A percentile compares a stretch with the other conserved stretches of the same genome.
These are phyloP conservation scores for Ciborinia camelliae DNA, from an alignment of 2,329 filamentous ascomycete species.

Conservation along the genomic window DNA sequence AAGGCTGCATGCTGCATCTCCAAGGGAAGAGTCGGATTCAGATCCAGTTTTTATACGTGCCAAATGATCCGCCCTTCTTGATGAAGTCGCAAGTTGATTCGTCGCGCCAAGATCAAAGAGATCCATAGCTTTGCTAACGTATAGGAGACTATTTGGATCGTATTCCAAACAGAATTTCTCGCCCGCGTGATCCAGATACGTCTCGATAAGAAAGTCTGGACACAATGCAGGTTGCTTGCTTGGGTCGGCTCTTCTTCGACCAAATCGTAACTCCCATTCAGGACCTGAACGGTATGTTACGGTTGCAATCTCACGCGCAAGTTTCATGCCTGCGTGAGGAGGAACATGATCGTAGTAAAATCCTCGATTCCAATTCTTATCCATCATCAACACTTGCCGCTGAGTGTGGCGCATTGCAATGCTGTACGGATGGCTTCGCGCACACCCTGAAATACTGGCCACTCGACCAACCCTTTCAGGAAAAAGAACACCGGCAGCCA, in stretches of 20 bases:
- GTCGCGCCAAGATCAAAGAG: slow-evolving; percentile 83
- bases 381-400: slow-evolving; percentile 97
- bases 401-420: slow-evolving; percentile 99
- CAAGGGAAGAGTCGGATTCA: slow-evolving; percentile 31
- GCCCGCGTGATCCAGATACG: slow-evolving; percentile 94
- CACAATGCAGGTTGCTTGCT: slow-evolving; percentile 88
- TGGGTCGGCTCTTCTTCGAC: slow-evolving; percentile 78
- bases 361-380: slow-evolving; percentile 92
- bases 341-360: slow-evolving; percentile 89
- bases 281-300: slow-evolving; percentile 95
- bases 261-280: slow-evolving; percentile 96
- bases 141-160: slow-evolving; percentile 90
- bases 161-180: slow-evolving; percentile 98
- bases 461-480: slow-evolving; percentile 77
- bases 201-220: slow-evolving; percentile 96
- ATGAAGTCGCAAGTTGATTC: slow-evolving; percentile 61
- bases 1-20: slow-evolving; percentile 62
- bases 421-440: slow-evolving; percentile 91
- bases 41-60: slow-evolving; percentile 50
- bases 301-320: slow-evolving; percentile 93
- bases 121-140: slow-evolving; percentile 99
- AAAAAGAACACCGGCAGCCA: slow-evolving; percentile 82
- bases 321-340: slow-evolving; percentile 95
- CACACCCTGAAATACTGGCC: slow-evolving; percentile 89
- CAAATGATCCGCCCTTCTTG: slow-evolving; percentile 60